Evolutionary conservation across 2,329 filamentous ascomycete species (phyloP), one percentile per base, ranked within the genome.

Genomic region (Karstenula rhodostoma): DNA sequence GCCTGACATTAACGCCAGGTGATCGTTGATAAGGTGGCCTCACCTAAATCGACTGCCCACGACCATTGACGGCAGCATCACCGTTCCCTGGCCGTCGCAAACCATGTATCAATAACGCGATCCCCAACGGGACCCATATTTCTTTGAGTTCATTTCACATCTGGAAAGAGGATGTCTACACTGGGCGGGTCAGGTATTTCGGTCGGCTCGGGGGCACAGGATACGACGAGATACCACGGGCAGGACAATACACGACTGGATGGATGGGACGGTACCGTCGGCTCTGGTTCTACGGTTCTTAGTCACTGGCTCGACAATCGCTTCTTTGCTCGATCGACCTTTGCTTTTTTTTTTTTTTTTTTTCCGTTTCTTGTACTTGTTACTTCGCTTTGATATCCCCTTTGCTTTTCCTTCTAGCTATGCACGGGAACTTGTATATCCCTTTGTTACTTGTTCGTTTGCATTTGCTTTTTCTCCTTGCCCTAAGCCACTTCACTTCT

Each of bases 11-110:
- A 57, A 64, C 12, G 52, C 50, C 35, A 71, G 73, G 67, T 77
- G 64, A 69, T 68, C 60, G 73, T 61, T 76, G 73, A 52, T 75
- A 65, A 75, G 65, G 71, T 57, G 58, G 17, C n/a, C 37, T 29
- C 9, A n/a, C 22, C 23, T 22, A 32, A 19, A 25, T 29, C 32
- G 35, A 15, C n/a, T 13, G 35, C 19, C 23, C 27, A 13, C 13
- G 7, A 22, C 42, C n/a, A 44, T 44, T 10, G n/a, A 44, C 19
- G 19, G n/a, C 42, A 44, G 19, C n/a, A 44, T 12, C 9, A 32
- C 27, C 49, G 17, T 15, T 22, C 15, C 3, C 22, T 15, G 23
- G 35, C 23, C 12, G 17, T 52, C 37, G n/a, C 12, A 54, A 32
- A 43, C 37, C 19, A 19, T 54, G 51, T 54, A 54, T 44, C 25